A percentile compares a stretch with the other conserved stretches of the same genome.
These are phyloP conservation scores for Forsythia suspensa DNA, from an alignment of 257 asterid species.

Conservation along the genomic window DNA sequence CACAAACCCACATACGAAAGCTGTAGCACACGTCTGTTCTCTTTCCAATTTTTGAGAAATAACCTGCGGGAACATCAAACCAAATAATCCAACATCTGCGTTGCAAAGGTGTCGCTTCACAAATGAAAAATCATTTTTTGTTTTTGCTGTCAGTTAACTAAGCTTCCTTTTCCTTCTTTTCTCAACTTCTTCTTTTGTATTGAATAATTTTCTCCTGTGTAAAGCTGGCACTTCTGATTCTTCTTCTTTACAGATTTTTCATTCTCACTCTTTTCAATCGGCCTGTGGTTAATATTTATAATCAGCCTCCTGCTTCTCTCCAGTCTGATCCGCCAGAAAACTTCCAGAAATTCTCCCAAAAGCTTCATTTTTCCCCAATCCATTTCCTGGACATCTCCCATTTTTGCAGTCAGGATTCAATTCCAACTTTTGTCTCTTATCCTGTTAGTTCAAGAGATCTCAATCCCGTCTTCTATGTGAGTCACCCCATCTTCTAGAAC, in stretches of 20 bases:
- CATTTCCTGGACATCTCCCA: neutral
- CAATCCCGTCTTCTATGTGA: neutral
- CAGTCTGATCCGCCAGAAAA: too few relatives aligned
- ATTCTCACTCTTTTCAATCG: neutral
- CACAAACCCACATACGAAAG: too few relatives aligned
- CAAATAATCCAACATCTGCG: neutral
- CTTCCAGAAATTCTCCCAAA: too few relatives aligned
- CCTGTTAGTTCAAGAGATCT: neutral
- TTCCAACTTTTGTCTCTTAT: neutral
- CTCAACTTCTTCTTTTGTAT: too few relatives aligned
- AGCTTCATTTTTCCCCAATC: too few relatives aligned
- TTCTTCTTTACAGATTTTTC: neutral
- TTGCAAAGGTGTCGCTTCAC: neutral
- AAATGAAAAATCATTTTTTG: too few relatives aligned
- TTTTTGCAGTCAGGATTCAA: neutral
- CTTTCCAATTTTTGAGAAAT: too few relatives aligned
- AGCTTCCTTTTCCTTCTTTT: neutral
- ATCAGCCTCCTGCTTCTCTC: too few relatives aligned
- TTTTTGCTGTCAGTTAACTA: neutral
- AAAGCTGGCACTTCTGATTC: neutral
- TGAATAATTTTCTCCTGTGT: neutral
- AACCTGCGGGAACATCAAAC: neutral
- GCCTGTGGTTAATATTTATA: neutral
- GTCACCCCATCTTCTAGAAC: neutral
- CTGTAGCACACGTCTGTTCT: neutral